Evolutionary conservation across 1,284 basidiomycete genomes (phyloP), one percentile per base, ranked within the genome.

Genomic region (Leccinum glutinopallens): DNA sequence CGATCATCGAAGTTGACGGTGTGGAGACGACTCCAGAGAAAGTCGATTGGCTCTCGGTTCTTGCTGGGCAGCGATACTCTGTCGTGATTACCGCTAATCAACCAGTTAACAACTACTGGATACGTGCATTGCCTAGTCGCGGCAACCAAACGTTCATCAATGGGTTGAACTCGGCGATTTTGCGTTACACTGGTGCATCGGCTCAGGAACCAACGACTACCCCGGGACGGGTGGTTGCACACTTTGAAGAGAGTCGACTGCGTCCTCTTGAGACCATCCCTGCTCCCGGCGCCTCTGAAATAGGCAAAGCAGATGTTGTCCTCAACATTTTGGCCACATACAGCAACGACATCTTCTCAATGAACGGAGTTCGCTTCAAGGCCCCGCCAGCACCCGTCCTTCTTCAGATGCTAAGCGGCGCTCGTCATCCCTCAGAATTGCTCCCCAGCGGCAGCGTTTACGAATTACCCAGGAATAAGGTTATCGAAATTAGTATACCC

Each of bases 1-100:
- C 76, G 2, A 70, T 87, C 61, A 87, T 87, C 66, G 85, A 87
- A 68, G 79, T 77, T 0, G 86, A 87, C 65, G 83, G 83, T 5
- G 72, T 80, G 43, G 78, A 78, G 64, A 76, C 76, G 10, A 46
- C 75, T 37, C 81, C 85, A 2, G 62, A 77, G 5, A 72, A 72
- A 8, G 74, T 80, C 1, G 77, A 78, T 56, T 75, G 72, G 46
- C 51, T 82, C 25, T 63, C 65, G 4, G 67, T 80, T 51, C 73
- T 73, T 58, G 71, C 72, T 2, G 70, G 74, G 1, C 81, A 82
- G 69, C 78, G 76, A 33, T 79, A 77, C 66, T 78, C 76, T 13
- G 67, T 77, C 37, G 69, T 80, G 41, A 72, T 80, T 59, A 58
- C 69, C 35, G 80, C 83, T 2, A 70, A 79, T 67, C 75, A 82